These are phyloP conservation scores for Candida glucosophila DNA, from an alignment of 1,139 yeast genomes.

Conservation along the genomic window DNA sequence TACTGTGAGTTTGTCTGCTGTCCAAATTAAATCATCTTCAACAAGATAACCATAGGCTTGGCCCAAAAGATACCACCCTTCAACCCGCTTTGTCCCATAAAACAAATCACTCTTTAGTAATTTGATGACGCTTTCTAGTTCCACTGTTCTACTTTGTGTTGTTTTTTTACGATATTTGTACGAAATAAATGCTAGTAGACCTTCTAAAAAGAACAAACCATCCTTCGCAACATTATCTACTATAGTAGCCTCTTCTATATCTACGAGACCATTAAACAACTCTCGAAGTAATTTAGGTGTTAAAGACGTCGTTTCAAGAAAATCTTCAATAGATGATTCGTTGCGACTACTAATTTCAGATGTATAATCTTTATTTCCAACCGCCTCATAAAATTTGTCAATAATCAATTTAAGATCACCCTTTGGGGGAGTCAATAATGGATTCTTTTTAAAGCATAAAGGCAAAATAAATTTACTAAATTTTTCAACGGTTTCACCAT, in stretches of 20 bases:
- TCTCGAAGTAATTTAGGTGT: conserved; percentile 43
- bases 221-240: conserved; percentile 10
- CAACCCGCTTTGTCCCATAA: conserved; percentile 61
- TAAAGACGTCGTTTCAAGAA: conserved; percentile 40
- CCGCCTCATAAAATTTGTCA: conserved; percentile 63
- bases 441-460: conserved; percentile 52
- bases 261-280: conserved; percentile 49
- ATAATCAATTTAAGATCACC: conserved; percentile 65
- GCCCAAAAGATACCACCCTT: conserved; percentile 81
- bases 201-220: conserved; percentile 72
- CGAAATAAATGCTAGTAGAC: conserved; percentile 55
- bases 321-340: conserved; percentile 36
- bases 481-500: conserved; percentile 39
- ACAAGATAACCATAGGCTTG: conserved; percentile 73
- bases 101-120: conserved; percentile 60
- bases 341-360: conserved; percentile 30
- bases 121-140: conserved; percentile 64
- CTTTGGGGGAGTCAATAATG: conserved; percentile 48
- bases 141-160: conserved; percentile 75
- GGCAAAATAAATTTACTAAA: conserved; percentile 57
- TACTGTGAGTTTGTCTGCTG: conserved; percentile 71
- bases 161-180: conserved; percentile 64
- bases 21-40: conserved; percentile 87
- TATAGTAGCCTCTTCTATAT: conserved; percentile 22
- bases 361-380: conserved; percentile 57